Evolutionary conservation across 2,329 filamentous ascomycete species (phyloP).

Genomic region (Venturia asperata): DNA sequence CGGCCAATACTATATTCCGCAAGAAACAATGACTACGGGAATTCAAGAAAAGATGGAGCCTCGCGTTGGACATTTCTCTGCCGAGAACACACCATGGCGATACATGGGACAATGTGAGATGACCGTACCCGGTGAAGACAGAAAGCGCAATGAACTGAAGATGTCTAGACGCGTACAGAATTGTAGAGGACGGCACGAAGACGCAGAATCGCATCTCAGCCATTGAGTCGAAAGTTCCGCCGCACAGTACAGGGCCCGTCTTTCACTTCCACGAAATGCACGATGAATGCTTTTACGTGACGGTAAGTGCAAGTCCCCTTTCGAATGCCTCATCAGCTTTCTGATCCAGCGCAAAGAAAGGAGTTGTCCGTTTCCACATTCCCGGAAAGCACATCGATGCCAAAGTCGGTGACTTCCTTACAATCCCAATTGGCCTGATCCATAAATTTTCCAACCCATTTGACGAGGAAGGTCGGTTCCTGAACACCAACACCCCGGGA

Average conservation of each 20-base stretch:
- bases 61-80: constrained; percentile 13
- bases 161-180: constrained; percentile 19
- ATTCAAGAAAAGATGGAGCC: neutral
- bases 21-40: neutral
- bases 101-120: constrained; percentile 19
- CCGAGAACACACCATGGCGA: constrained; percentile 20
- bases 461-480: constrained; percentile 20
- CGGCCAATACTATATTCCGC: no score
- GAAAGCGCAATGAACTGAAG: neutral
- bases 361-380: constrained; percentile 20
- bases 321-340: neutral
- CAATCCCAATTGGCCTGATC: constrained; percentile 20
- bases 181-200: constrained; percentile 20
- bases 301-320: neutral
- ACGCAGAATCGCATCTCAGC: constrained; percentile 20
- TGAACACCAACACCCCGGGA: constrained; percentile 20
- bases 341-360: constrained; percentile 10
- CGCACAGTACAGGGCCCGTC: constrained; percentile 18
- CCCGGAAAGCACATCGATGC: constrained; percentile 20
- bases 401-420: constrained; percentile 19
- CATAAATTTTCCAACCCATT: constrained; percentile 21
- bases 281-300: constrained; percentile 21
- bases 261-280: constrained; percentile 22
- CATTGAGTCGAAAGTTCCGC: constrained; percentile 19
- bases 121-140: neutral